Conservation (phyloP, 805 yeast species). For the Kluyveromyces lactis region DNA sequence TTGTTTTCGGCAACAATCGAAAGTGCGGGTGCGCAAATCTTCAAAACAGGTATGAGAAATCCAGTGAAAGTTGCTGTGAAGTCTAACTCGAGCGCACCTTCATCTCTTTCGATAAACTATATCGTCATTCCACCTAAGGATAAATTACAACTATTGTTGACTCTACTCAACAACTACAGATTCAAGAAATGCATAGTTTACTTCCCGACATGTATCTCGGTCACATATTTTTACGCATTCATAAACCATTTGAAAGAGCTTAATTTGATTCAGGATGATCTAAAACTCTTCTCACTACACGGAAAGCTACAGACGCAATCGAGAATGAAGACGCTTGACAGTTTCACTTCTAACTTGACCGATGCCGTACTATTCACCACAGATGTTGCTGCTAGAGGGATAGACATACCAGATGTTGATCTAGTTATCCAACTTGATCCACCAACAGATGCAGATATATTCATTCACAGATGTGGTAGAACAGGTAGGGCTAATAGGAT, state of each 20-base stretch:
- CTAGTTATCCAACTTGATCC: constrained; percentile 91
- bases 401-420: constrained; percentile 93
- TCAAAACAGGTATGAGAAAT: constrained; percentile 84
- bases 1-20: constrained; percentile 89
- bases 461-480: constrained; percentile 89
- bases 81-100: constrained; percentile 47
- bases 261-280: constrained; percentile 18
- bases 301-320: constrained; percentile 84
- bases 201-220: constrained; percentile 84
- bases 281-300: constrained; percentile 65
- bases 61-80: constrained; percentile 84
- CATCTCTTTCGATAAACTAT: constrained; percentile 54
- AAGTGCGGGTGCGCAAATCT: constrained; percentile 69
- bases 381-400: constrained; percentile 97
- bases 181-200: constrained; percentile 83
- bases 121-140: constrained; percentile 47
- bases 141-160: constrained; percentile 53
- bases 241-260: constrained; percentile 35
- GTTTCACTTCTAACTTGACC: constrained; percentile 41
- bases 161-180: constrained; percentile 42
- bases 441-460: constrained; percentile 86
- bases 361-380: constrained; percentile 76
- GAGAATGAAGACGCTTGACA: constrained; percentile 60
- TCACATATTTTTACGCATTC: constrained; percentile 62
- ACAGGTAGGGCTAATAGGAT: constrained; percentile 86